phyloP scores from a whole-genome alignment of 176 grass and related monocot species.

The Poa pratensis region DNA sequence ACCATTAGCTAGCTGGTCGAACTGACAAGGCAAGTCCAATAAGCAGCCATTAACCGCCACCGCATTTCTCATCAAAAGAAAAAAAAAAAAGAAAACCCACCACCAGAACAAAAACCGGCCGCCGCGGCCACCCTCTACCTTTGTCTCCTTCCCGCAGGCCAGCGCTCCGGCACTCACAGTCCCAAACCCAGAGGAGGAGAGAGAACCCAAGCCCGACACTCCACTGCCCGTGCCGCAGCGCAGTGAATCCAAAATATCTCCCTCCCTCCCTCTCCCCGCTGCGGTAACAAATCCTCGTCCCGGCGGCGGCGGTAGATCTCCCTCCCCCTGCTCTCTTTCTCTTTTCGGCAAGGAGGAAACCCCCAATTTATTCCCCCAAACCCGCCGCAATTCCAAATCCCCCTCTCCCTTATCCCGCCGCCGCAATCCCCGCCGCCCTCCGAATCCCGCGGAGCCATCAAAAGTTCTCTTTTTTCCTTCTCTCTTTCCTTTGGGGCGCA shows the following conservation, averaged over 20 bases:
- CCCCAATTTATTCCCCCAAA: slow-evolving; percentile 45
- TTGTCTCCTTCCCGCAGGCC: slow-evolving; percentile 17
- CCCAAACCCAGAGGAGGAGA: neutral
- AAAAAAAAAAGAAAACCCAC: too few relatives aligned
- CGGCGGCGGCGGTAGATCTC: slow-evolving; percentile 49
- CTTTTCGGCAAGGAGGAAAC: neutral
- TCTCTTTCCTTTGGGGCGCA: neutral
- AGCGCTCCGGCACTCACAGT: neutral
- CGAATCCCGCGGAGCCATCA: neutral
- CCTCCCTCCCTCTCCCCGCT: neutral
- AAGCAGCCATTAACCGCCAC: too few relatives aligned
- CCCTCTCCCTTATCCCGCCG: slow-evolving; percentile 52
- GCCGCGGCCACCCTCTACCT: neutral
- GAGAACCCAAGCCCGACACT: neutral
- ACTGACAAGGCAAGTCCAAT: too few relatives aligned
- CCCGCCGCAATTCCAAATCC: slow-evolving; percentile 44
- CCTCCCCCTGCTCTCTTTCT: neutral
- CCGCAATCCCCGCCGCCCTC: slow-evolving; percentile 15
- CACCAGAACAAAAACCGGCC: neutral
- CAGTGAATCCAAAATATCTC: slow-evolving; percentile 52
- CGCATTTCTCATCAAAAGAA: too few relatives aligned
- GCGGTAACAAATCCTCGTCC: slow-evolving; percentile 24
- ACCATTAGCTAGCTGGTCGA: too few relatives aligned
- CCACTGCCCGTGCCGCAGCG: neutral
- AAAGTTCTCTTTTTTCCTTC: neutral